phyloP scores from a whole-genome alignment of 129 eudicot genomes.

The Apium graveolens region DNA sequence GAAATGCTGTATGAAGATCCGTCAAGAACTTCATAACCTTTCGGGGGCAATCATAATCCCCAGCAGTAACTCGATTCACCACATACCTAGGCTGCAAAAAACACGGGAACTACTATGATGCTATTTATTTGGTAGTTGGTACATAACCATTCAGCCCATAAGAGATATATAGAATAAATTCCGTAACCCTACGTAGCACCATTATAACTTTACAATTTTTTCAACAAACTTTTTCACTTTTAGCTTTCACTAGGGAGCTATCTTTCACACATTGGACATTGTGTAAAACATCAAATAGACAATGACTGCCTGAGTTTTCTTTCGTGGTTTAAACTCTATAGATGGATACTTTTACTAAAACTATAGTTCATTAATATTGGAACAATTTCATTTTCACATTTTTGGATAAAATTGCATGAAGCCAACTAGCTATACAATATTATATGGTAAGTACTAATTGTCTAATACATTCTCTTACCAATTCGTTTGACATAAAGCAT shows the following conservation, averaged over 20 bases:
- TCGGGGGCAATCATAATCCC: conserved; percentile 88
- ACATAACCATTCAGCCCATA: background rate
- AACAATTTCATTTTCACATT: background rate
- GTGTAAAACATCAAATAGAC: background rate
- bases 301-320: background rate
- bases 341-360: background rate
- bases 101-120: background rate
- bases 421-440: background rate
- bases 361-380: background rate
- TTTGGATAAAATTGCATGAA: background rate
- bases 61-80: conserved; percentile 93
- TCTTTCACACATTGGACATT: background rate
- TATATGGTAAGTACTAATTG: background rate
- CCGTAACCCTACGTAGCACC: background rate
- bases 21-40: conserved; percentile 79
- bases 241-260: background rate
- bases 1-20: conserved; percentile 86
- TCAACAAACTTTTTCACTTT: background rate
- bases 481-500: conserved; percentile 88
- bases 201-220: background rate
- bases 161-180: background rate
- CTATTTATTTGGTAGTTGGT: background rate
- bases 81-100: conserved; percentile 97
- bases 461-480: conserved; percentile 45
- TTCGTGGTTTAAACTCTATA: background rate